Evolutionary conservation across 2,329 filamentous ascomycete species (phyloP), one percentile per base, ranked within the genome.

Genomic region (Trichoderma sp.): DNA sequence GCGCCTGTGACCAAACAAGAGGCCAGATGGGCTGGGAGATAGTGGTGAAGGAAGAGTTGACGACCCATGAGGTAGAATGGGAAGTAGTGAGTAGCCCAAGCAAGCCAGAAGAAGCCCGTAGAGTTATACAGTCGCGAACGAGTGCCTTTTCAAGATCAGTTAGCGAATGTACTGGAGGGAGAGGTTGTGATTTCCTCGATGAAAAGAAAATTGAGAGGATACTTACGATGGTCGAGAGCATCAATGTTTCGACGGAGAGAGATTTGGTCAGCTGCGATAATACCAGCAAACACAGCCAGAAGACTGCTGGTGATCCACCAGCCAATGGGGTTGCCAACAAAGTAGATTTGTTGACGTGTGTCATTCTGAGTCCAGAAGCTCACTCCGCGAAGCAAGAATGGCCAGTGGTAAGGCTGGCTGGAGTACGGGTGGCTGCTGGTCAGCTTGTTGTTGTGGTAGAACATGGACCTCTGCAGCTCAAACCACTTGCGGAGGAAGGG

Each of bases 291-390:
- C 47, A 99, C 94, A 56, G 96, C 96, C 71, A 99, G 84, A 68
- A 99, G 84, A 82, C 92, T 94, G 81, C 93, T 97, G 16, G 93
- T 90, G 72, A 99, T 87, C 96, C 96, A 99, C 94, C 96, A 99
- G 70, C 95, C 96, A 72, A 98, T 81, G 0, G 96, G 96, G 82
- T 99, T 99, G 69, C 96, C 96, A 35, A 99, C 84, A 85, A 99
- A 99, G 83, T 99, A 99, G 73, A 99, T 99, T 81, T 99, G 96
- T 83, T 97, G 90, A 71, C 93, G 90, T 11, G 95, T 97, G 68
- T 96, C 93, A 79, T 93, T 94, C 79, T 98, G 92, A 10, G 96
- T 99, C 96, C 96, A 99, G 90, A 99, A 99, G 81, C 94, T 97
- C 75, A 99, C 95, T 82, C 96, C 96, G 35, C 96, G 91, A 69